These are phyloP conservation scores for Paraphaeosphaeria minitans DNA, from an alignment of 2,329 filamentous ascomycete species.

Conservation along the genomic window DNA sequence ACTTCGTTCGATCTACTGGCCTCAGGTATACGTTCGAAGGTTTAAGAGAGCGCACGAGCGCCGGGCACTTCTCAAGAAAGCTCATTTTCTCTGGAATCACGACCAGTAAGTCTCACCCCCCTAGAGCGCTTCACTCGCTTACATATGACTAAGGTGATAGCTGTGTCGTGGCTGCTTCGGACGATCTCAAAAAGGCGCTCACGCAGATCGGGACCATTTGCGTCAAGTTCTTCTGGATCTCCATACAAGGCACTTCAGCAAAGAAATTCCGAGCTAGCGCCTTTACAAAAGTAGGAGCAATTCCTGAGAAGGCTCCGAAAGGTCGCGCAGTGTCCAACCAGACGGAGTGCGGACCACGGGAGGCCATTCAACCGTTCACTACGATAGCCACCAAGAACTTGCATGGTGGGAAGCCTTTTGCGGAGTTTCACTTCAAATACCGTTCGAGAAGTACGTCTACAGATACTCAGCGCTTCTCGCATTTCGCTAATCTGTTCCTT, in stretches of 20 bases:
- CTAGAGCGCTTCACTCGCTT: neutral
- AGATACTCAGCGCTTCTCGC: neutral
- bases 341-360: slow-evolving; percentile 4
- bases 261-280: neutral
- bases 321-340: slow-evolving; percentile 18
- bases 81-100: slow-evolving; percentile 30
- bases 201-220: neutral
- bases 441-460: slow-evolving; percentile 20
- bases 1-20: neutral
- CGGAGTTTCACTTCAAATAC: slow-evolving; percentile 27
- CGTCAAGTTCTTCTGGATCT: neutral
- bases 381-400: neutral
- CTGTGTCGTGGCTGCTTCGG: neutral
- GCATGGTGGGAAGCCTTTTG: slow-evolving; percentile 16
- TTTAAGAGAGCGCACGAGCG: neutral
- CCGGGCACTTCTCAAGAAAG: slow-evolving; percentile 12
- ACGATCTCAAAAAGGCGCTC: neutral
- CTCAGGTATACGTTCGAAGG: neutral
- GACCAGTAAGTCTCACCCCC: slow-evolving; percentile 14
- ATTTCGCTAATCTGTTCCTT: neutral
- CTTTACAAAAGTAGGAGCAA: neutral
- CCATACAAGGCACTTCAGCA: neutral
- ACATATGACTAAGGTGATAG: neutral
- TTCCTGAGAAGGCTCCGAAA: slow-evolving; percentile 33
- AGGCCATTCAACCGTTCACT: neutral